These are phyloP conservation scores for Fomitopsis palustris DNA, from an alignment of 1,284 basidiomycete species.

Conservation along the genomic window DNA sequence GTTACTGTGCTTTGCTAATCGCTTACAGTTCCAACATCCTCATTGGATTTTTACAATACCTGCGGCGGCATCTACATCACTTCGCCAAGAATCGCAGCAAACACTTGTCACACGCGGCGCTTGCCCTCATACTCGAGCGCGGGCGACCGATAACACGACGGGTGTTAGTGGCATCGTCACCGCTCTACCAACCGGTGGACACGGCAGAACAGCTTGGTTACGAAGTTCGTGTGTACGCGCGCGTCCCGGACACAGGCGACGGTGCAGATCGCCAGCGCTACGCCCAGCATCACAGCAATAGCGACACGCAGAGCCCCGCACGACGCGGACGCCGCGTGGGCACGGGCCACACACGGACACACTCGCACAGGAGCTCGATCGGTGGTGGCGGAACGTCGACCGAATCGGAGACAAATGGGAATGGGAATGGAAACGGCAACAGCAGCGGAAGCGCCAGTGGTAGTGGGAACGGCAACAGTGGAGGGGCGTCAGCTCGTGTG, in stretches of 20 bases:
- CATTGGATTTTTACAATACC: constrained; percentile 67
- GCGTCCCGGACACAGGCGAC: constrained; percentile 72
- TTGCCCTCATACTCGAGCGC: constrained; percentile 70
- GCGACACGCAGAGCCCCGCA: constrained; percentile 13
- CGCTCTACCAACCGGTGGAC: constrained; percentile 80
- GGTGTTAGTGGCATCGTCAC: constrained; percentile 78
- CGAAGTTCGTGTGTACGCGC: constrained; percentile 72
- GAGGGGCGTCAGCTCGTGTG: constrained; percentile 27
- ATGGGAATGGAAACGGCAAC: constrained; percentile 1
- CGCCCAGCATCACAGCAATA: constrained; percentile 12
- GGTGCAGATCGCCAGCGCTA: constrained; percentile 45
- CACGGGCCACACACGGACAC: constrained; percentile 14
- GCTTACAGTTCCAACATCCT: constrained; percentile 75
- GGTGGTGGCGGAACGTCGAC: constrained; percentile 19
- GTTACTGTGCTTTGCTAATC: constrained; percentile 3
- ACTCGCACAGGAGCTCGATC: constrained; percentile 20
- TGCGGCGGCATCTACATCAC: constrained; percentile 48
- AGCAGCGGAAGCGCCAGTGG: background rate
- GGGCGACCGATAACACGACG: constrained; percentile 66
- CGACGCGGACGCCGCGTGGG: constrained; percentile 3
- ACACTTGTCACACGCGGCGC: constrained; percentile 60
- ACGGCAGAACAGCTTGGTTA: constrained; percentile 73
- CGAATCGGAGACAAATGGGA: constrained; percentile 20
- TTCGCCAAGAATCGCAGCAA: constrained; percentile 35
- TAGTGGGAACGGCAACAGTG: constrained; percentile 1